Conservation (phyloP, 2,329 filamentous ascomycete genomes). For the Trichoderma sp. region DNA sequence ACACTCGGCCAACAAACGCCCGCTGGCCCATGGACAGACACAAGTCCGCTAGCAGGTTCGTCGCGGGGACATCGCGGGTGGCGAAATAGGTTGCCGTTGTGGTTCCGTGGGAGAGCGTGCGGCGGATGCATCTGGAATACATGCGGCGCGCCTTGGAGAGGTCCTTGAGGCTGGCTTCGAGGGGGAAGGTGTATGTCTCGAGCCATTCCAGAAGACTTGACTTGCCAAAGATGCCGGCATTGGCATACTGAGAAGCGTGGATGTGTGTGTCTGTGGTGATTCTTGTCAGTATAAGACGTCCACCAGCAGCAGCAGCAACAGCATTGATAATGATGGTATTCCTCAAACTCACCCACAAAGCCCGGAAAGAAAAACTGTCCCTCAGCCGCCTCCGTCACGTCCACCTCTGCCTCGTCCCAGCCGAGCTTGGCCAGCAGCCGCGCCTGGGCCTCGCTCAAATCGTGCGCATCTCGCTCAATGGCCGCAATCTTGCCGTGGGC, state of each 20-base stretch:
- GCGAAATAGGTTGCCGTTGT: conserved; percentile 95
- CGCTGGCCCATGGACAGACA: conserved; percentile 79
- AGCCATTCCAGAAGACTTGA: conserved; percentile 92
- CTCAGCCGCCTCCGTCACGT: conserved; percentile 37
- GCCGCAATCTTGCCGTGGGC: conserved; percentile 48
- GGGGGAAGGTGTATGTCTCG: conserved; percentile 88
- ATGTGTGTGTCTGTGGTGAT: conserved; percentile 78
- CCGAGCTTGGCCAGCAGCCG: conserved; percentile 42
- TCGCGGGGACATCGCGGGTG: conserved; percentile 79
- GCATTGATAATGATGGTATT: background rate
- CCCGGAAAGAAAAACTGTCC: conserved; percentile 80
- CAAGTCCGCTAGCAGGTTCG: conserved; percentile 85
- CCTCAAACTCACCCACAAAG: conserved; percentile 61
- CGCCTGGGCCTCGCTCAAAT: conserved; percentile 30
- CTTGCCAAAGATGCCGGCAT: conserved; percentile 89
- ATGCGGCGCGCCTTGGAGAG: conserved; percentile 62
- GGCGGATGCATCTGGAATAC: conserved; percentile 74
- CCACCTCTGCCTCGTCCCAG: conserved; percentile 43
- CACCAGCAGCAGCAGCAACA: too few relatives aligned
- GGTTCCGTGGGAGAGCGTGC: conserved; percentile 84
- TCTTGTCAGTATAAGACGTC: too few relatives aligned
- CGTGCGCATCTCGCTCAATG: conserved; percentile 39
- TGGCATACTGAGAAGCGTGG: conserved; percentile 93
- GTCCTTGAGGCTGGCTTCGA: conserved; percentile 73
- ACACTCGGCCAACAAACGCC: conserved; percentile 89